Evolutionary conservation across 2,329 filamentous ascomycete species (phyloP), one percentile per base, ranked within the genome.

Genomic region (Hypoxylon sp.): DNA sequence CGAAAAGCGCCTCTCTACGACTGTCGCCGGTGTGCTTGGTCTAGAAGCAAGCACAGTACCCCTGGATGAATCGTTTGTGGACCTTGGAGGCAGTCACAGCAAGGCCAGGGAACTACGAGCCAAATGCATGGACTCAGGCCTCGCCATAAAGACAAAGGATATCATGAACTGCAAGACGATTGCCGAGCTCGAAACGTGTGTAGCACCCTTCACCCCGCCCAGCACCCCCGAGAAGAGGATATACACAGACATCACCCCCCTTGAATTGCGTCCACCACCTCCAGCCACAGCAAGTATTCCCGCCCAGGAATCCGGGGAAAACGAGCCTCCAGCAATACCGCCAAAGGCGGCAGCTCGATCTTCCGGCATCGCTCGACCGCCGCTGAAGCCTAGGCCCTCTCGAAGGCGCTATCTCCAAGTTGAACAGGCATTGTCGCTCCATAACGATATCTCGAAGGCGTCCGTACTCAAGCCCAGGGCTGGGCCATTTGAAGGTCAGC

Each of bases 401-500:
- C 70, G 64, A 42, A 66, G 63, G 52, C 55, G 64, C 42, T 62
- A 69, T 40, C 63, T 66, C 45, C 70, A 75, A 37, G 70, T 74
- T 15, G 78, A 81, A 58, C 68, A 75, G 43, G 70, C 78, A 10
- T 67, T 82, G 2, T 73, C 69, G 27, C 73, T 73, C 15, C 77
- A 76, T 23, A 72, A 70, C 20, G 72, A 74, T 17, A 73, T 83
- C 11, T 74, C 72, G 21, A 74, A 71, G 56, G 75, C 77, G 11
- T 76, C 74, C 37, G 69, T 81, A 11, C 72, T 83, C 18, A 76
- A 72, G 24, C 81, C 81, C 15, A 78, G 76, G 54, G 80, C 81
- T 8, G 81, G 81, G 7, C 74, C 78, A 11, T 78, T 83, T 42
- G 80, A 83, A 59, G 79, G 77, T 11, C 79, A 79, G 58, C 69